Percentiles rank a stretch among this genome's conserved stretches.
Evolutionary conservation across 2,329 filamentous ascomycete species (phyloP).

Genomic region (Acrocalymma vagum): DNA sequence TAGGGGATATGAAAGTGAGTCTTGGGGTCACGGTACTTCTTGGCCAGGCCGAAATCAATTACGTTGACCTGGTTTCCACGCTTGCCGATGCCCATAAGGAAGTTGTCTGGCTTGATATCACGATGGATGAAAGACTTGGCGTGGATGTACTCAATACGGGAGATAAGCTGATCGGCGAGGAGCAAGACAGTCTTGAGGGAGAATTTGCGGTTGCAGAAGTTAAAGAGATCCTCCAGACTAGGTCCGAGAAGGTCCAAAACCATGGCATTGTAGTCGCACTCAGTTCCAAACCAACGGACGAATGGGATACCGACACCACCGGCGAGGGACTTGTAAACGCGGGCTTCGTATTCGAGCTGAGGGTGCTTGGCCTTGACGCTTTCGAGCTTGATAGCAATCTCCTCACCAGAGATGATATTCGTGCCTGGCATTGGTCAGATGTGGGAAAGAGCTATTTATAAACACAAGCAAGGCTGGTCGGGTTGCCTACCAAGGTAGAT

Average conservation of each 20-base stretch:
- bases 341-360: slow-evolving; percentile 97
- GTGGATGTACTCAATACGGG: slow-evolving; percentile 99
- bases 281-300: slow-evolving; percentile 98
- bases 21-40: slow-evolving; percentile 99
- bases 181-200: slow-evolving; percentile 97
- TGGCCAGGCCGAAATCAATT: slow-evolving; percentile 98
- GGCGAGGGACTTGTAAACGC: slow-evolving; percentile 88
- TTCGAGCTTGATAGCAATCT: slow-evolving; percentile 99
- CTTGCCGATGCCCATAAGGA: slow-evolving; percentile 99
- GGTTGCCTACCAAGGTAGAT: slow-evolving; percentile 80
- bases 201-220: slow-evolving; percentile 99
- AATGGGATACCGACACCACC: slow-evolving; percentile 98
- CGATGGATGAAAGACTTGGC: slow-evolving; percentile 99
- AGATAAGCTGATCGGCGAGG: slow-evolving; percentile 97
- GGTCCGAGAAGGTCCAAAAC: slow-evolving; percentile 96
- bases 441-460: slow-evolving; percentile 6
- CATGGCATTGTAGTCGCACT: slow-evolving; percentile 99
- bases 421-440: slow-evolving; percentile 68
- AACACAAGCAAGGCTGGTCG: slow-evolving; percentile 4
- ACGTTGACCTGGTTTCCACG: slow-evolving; percentile 99
- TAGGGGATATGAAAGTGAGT: slow-evolving; percentile 99
- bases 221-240: slow-evolving; percentile 97
- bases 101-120: slow-evolving; percentile 99
- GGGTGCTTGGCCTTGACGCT: slow-evolving; percentile 99
- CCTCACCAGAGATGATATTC: slow-evolving; percentile 99